Evolutionary conservation across 2,329 filamentous ascomycete species (phyloP).

Genomic region (Stachybotrys chlorohalonatus): DNA sequence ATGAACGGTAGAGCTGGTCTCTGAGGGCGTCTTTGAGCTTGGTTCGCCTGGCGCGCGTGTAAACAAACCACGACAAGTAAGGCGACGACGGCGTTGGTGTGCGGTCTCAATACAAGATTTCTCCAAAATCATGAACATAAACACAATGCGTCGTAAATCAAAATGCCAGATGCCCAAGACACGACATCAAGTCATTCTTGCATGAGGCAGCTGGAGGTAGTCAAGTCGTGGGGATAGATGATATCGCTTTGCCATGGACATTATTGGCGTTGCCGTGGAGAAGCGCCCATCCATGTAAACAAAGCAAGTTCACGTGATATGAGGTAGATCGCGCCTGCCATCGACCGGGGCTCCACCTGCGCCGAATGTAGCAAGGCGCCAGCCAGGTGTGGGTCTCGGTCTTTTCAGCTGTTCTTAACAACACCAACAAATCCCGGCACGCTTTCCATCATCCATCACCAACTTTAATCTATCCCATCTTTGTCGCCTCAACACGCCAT

Average conservation of each 20-base stretch:
- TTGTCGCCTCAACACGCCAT: too few relatives aligned
- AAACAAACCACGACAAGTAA: background rate
- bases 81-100: background rate
- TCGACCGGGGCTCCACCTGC: background rate
- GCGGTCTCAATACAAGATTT: background rate
- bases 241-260: background rate
- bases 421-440: too few relatives aligned
- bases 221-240: background rate
- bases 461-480: too few relatives aligned
- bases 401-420: too few relatives aligned
- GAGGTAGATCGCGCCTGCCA: background rate
- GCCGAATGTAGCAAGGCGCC: background rate
- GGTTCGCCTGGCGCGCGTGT: background rate
- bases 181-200: conserved; percentile 12
- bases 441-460: too few relatives aligned
- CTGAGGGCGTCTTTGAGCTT: background rate
- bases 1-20: background rate
- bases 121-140: background rate
- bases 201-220: background rate
- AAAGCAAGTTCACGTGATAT: conserved; percentile 12
- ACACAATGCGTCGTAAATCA: background rate
- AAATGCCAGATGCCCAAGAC: background rate
- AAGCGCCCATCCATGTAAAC: conserved; percentile 17
- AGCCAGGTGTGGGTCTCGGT: background rate
- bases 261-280: conserved; percentile 15